These are phyloP conservation scores for Flaveria bidentis DNA, from an alignment of 129 eudicot genomes.

Conservation along the genomic window DNA sequence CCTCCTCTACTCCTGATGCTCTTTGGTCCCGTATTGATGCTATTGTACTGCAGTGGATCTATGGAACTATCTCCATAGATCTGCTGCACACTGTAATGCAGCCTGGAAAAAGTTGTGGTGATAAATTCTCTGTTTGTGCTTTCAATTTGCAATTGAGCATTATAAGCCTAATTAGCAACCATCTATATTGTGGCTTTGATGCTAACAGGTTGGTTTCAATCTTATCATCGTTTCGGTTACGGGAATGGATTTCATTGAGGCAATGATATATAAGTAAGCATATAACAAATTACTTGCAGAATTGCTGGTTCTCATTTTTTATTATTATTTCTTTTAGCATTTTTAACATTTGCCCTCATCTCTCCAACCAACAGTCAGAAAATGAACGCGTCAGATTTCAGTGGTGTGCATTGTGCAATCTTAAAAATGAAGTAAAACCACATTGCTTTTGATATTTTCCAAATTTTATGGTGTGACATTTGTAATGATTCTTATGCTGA, in stretches of 20 bases:
- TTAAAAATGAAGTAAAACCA: conserved; percentile 61
- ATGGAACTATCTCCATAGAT: too few relatives aligned
- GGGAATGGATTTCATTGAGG: conserved; percentile 65
- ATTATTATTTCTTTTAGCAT: background rate
- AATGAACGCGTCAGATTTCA: conserved; percentile 61
- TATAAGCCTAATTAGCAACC: background rate
- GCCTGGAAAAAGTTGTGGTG: background rate
- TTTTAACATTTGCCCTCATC: background rate
- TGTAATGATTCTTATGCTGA: conserved; percentile 13
- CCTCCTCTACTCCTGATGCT: too few relatives aligned
- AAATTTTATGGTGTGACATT: background rate
- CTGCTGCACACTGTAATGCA: too few relatives aligned
- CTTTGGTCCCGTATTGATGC: too few relatives aligned
- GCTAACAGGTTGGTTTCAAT: conserved; percentile 62
- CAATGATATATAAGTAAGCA: conserved; percentile 83
- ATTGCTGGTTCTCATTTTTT: background rate
- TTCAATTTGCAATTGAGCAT: background rate
- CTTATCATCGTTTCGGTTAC: conserved; percentile 67
- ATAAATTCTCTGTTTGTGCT: background rate
- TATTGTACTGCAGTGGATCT: too few relatives aligned
- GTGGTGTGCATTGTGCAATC: conserved; percentile 81
- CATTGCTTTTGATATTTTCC: background rate
- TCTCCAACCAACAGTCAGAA: conserved; percentile 44
- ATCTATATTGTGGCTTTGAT: conserved; percentile 17
- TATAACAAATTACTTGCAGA: background rate